phyloP scores from a whole-genome alignment of 1,139 yeast species.

The Geotrichum histeridarum region DNA sequence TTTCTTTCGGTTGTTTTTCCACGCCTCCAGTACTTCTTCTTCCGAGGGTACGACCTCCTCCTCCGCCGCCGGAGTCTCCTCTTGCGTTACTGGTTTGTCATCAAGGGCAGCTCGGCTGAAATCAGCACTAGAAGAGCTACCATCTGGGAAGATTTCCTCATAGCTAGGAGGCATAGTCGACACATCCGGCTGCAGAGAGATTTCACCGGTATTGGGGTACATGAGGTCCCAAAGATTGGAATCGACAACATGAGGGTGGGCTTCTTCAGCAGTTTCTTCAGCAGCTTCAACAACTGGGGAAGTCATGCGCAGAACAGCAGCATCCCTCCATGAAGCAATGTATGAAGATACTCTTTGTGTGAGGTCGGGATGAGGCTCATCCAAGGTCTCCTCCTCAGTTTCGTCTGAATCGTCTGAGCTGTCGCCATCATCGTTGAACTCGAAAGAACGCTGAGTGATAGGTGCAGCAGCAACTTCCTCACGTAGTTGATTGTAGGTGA shows the following conservation, averaged over 20 bases:
- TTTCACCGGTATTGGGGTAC: conserved; percentile 15
- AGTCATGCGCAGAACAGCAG: conserved; percentile 6
- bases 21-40: conserved; percentile 29
- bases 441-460: conserved; percentile 14
- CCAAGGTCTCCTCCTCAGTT: conserved; percentile 22
- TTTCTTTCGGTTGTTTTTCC: conserved; percentile 43
- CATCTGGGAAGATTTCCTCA: conserved; percentile 75
- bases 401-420: conserved; percentile 18
- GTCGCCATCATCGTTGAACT: conserved; percentile 12
- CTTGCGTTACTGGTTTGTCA: conserved; percentile 21
- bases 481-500: conserved; percentile 44
- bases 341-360: conserved; percentile 7
- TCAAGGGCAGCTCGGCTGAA: conserved; percentile 32
- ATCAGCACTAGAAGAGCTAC: conserved; percentile 41
- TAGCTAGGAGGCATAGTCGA: conserved; percentile 51
- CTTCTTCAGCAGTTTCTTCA: conserved; percentile 2
- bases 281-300: neutral
- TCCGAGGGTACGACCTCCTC: conserved; percentile 22
- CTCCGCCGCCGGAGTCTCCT: conserved; percentile 23
- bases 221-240: conserved; percentile 8
- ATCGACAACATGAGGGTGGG: neutral
- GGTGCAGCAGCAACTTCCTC: conserved; percentile 34
- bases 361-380: conserved; percentile 29
- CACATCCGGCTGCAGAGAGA: neutral
- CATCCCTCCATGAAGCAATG: conserved; percentile 12